Evolutionary conservation across 2,329 filamentous ascomycete genomes (phyloP).

Genomic region (Ceratocystis colombiana): DNA sequence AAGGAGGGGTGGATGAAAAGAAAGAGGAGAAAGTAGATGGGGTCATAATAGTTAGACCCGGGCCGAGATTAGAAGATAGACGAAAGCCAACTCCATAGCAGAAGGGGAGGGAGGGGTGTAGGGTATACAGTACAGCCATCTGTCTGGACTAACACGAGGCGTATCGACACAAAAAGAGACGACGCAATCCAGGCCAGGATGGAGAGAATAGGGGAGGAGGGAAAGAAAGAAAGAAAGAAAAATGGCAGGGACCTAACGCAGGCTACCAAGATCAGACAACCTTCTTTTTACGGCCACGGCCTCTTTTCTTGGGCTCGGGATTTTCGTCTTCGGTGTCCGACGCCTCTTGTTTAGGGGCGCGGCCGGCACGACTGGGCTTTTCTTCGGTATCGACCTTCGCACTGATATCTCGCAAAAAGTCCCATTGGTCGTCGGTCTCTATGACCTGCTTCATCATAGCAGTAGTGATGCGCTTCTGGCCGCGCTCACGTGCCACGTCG

Average conservation of each 20-base stretch:
- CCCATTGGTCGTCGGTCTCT: constrained; percentile 79
- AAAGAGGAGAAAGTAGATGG: neutral
- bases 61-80: too few species aligned
- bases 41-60: too few species aligned
- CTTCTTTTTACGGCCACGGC: constrained; percentile 43
- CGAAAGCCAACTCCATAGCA: too few species aligned
- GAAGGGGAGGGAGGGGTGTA: too few species aligned
- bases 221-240: neutral
- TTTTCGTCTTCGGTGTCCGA: constrained; percentile 40
- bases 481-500: constrained; percentile 68
- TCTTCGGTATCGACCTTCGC: constrained; percentile 59
- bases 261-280: constrained; percentile 2
- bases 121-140: neutral
- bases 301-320: constrained; percentile 41
- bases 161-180: too few species aligned
- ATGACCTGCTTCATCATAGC: constrained; percentile 88
- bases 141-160: neutral
- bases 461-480: constrained; percentile 80
- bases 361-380: constrained; percentile 38
- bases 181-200: too few species aligned
- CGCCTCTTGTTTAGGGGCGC: constrained; percentile 37
- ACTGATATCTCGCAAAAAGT: constrained; percentile 87
- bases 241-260: neutral
- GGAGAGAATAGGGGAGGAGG: neutral
- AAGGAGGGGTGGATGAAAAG: neutral